These are phyloP conservation scores for Aspergillus costaricaensis DNA, from an alignment of 2,329 filamentous ascomycete genomes.

Conservation along the genomic window DNA sequence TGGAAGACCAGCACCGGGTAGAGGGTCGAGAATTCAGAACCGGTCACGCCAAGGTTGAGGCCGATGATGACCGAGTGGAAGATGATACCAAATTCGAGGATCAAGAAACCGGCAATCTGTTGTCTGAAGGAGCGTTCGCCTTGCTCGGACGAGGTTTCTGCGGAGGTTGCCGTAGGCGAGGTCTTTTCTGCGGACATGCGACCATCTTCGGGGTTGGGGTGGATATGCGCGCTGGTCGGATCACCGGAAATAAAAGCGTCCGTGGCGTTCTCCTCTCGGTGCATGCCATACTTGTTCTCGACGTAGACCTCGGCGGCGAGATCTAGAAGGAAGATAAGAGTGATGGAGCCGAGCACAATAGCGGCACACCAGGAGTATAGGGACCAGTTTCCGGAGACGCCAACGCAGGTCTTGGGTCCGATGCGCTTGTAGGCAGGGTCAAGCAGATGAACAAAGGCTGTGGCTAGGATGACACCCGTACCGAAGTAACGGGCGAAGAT, in stretches of 20 bases:
- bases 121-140: slow-evolving; percentile 36
- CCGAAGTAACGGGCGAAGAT: slow-evolving; percentile 19
- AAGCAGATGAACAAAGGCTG: slow-evolving; percentile 19
- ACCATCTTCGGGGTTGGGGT: not conserved
- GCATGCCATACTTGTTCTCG: slow-evolving; percentile 49
- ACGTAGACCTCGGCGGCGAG: slow-evolving; percentile 55
- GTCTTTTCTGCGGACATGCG: not conserved
- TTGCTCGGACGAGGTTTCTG: slow-evolving; percentile 5
- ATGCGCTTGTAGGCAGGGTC: slow-evolving; percentile 18
- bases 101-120: slow-evolving; percentile 45
- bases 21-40: slow-evolving; percentile 58
- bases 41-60: slow-evolving; percentile 61
- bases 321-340: slow-evolving; percentile 34
- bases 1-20: slow-evolving; percentile 65
- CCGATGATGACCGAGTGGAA: slow-evolving; percentile 67
- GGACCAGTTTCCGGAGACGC: slow-evolving; percentile 14
- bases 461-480: slow-evolving; percentile 17
- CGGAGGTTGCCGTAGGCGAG: not conserved
- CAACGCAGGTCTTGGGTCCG: slow-evolving; percentile 17
- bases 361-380: slow-evolving; percentile 18
- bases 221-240: not conserved
- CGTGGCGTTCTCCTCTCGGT: slow-evolving; percentile 23
- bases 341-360: slow-evolving; percentile 13
- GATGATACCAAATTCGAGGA: slow-evolving; percentile 63
- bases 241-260: not conserved